phyloP scores from a whole-genome alignment of 106 monocot species.

The Phalaenopsis aphrodite region DNA sequence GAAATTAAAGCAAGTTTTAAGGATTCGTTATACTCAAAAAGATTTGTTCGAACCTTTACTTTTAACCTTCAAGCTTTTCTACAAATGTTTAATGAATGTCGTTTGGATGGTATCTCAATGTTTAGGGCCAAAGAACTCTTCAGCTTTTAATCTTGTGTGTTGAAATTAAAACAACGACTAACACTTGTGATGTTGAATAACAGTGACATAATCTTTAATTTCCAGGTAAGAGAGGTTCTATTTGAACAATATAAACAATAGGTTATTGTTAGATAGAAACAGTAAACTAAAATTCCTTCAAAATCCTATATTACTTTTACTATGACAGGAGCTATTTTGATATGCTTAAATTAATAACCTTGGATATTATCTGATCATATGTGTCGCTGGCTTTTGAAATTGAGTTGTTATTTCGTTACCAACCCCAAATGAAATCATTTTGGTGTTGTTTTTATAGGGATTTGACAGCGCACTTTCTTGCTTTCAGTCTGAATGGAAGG shows the following conservation, averaged over 20 bases:
- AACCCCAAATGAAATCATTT: background rate
- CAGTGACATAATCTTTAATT: background rate
- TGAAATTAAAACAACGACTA: background rate
- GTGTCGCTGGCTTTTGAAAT: background rate
- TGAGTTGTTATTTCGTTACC: background rate
- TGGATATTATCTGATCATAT: background rate
- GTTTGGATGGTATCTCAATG: too few relatives aligned
- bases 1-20: background rate
- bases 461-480: slow-evolving; percentile 49
- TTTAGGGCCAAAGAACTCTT: background rate
- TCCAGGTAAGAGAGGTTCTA: background rate
- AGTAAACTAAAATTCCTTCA: background rate
- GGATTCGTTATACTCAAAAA: background rate
- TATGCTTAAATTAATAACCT: background rate
- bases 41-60: background rate
- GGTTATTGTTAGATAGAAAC: background rate
- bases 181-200: background rate
- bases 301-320: background rate
- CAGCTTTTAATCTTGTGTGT: background rate
- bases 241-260: background rate
- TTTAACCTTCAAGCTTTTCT: background rate
- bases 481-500: slow-evolving; percentile 19
- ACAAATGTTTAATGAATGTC: background rate
- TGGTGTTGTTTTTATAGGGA: slow-evolving; percentile 29
- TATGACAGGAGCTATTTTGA: background rate